phyloP scores from a whole-genome alignment of 345 rosid species.

The Gossypium australe region DNA sequence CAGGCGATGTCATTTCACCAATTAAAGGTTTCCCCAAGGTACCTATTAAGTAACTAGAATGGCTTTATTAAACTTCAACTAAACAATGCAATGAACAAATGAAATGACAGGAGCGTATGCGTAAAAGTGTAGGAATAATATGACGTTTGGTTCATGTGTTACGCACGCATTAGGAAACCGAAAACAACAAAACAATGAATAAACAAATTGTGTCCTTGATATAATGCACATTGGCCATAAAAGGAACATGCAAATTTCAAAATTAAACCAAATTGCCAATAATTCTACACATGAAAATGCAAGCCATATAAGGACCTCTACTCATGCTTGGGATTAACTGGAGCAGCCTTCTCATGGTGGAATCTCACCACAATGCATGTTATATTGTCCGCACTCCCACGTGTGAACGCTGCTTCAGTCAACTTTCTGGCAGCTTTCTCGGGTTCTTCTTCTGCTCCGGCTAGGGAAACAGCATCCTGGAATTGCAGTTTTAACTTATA shows the following conservation, averaged over 20 bases:
- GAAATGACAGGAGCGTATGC: neutral
- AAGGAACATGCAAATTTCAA: constrained; percentile 13
- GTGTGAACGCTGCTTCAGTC: constrained; percentile 71
- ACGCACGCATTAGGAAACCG: neutral
- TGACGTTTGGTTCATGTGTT: neutral
- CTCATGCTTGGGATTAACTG: constrained; percentile 24
- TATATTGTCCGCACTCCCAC: constrained; percentile 96
- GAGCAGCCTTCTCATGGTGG: constrained; percentile 41
- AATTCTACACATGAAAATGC: constrained; percentile 19
- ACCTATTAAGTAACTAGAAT: no score
- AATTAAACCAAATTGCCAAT: constrained; percentile 1
- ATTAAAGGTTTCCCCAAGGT: no score
- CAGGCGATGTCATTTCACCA: no score
- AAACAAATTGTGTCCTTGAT: neutral
- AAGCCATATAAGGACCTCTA: constrained; percentile 6
- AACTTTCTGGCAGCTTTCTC: constrained; percentile 80
- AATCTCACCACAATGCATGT: constrained; percentile 91
- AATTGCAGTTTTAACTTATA: neutral
- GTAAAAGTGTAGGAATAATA: neutral
- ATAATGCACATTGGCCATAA: neutral
- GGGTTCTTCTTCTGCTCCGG: constrained; percentile 67
- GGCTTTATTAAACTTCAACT: no score
- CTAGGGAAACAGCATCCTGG: constrained; percentile 87
- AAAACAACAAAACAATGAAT: constrained; percentile 22
- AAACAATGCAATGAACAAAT: neutral